Conservation (phyloP, 495 filamentous ascomycete genomes). For the Podospora pseudopauciseta region DNA sequence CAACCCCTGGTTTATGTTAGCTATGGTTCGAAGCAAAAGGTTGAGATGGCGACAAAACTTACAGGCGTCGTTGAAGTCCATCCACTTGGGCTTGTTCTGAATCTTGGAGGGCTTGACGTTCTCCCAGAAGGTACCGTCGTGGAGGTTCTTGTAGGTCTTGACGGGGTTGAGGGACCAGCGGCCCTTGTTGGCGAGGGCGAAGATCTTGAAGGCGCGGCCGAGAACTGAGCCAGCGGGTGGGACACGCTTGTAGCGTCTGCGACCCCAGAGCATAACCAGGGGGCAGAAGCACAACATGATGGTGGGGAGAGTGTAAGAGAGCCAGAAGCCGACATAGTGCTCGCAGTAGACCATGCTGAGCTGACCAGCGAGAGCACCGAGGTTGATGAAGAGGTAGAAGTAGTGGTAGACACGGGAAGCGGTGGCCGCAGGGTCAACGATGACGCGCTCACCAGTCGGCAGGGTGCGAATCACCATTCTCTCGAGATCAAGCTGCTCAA, state of each 20-base stretch:
- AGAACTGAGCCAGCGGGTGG: constrained; percentile 65
- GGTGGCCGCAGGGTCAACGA: constrained; percentile 66
- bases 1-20: constrained; percentile 21
- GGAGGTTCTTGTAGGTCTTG: constrained; percentile 52
- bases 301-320: constrained; percentile 63
- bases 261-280: constrained; percentile 58
- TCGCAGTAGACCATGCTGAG: constrained; percentile 61
- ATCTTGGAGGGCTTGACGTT: constrained; percentile 60
- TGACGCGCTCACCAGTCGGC: constrained; percentile 57
- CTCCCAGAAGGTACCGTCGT: constrained; percentile 59
- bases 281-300: constrained; percentile 56
- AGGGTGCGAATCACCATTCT: constrained; percentile 44
- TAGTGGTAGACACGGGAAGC: constrained; percentile 57
- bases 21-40: not conserved
- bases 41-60: constrained; percentile 2
- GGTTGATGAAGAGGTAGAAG: constrained; percentile 69
- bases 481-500: constrained; percentile 48
- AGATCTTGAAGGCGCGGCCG: constrained; percentile 52
- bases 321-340: constrained; percentile 73
- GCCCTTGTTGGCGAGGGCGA: constrained; percentile 57
- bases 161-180: constrained; percentile 58
- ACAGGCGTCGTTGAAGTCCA: constrained; percentile 69
- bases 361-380: constrained; percentile 55
- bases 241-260: constrained; percentile 53
- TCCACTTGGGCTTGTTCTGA: constrained; percentile 54